Evolutionary conservation across 139 green algal species (phyloP).

Genomic region (Choricystis sp.): DNA sequence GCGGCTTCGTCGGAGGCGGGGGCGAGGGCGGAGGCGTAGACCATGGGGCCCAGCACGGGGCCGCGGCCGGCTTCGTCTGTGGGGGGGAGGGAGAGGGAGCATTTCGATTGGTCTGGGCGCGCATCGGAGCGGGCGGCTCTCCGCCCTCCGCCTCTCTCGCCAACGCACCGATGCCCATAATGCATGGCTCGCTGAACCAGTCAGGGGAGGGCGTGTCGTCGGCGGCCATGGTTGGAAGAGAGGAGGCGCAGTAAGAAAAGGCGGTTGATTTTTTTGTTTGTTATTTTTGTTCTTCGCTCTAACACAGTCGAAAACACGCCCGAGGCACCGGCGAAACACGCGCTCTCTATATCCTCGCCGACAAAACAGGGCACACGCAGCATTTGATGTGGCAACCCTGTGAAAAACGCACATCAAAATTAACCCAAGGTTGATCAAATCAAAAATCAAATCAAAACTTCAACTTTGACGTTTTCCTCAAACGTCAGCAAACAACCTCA

Average conservation of each 20-base stretch:
- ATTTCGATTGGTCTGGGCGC: not conserved
- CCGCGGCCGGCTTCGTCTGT: conserved; percentile 77
- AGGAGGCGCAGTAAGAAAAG: no score
- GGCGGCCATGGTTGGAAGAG: not conserved
- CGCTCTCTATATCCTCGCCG: no score
- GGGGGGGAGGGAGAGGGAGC: not conserved
- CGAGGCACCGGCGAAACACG: no score
- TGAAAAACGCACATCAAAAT: no score
- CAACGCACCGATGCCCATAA: conserved; percentile 43
- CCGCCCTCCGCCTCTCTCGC: not conserved
- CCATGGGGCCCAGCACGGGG: conserved; percentile 80
- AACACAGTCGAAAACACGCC: no score
- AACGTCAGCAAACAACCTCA: not conserved
- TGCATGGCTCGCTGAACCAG: conserved; percentile 38
- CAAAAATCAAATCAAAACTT: no score
- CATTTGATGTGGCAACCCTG: no score
- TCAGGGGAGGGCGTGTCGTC: not conserved
- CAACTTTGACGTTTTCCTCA: no score
- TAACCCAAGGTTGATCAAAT: no score
- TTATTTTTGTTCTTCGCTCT: no score
- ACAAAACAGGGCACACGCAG: no score
- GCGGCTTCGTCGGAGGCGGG: conserved; percentile 6
- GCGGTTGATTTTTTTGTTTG: no score
- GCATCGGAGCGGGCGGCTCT: not conserved
- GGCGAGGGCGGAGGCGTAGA: conserved; percentile 37